Evolutionary conservation across 116 monocot genomes (phyloP), one percentile per base, ranked within the genome.

Genomic region (Iris pallida): DNA sequence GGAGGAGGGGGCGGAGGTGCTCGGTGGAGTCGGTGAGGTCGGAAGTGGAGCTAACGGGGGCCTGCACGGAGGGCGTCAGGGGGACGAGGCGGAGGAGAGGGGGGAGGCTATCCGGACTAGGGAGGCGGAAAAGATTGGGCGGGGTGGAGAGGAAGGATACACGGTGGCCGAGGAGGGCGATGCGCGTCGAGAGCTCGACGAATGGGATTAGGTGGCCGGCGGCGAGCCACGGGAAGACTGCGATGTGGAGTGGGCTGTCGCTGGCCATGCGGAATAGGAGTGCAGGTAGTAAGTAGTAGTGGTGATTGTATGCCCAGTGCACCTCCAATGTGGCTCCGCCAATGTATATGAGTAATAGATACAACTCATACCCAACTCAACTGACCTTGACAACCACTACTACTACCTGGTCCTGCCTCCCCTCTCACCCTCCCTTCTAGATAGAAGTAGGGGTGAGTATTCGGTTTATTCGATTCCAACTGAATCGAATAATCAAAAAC

Each of bases 121-220:
- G 71, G 47, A 71, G 71, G 2, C 71, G 16, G 6, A 47, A 60
- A 16, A 71, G 19, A 60, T 83, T 83, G 4, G 66, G 42, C n/a
- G 78, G 82, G 30, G 82, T 73, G 69, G 75, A 68, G 55, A 82
- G 56, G 81, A 73, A 82, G 64, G 64, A 68, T 61, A 82, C 45
- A 19, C 18, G 61, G 60, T 82, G 81, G 47, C 81, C 81, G 18
- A 6, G 42, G 4, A 10, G 5, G 63, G 81, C 81, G 1, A 82
- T 8, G 43, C 20, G 8, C 19, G 68, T 73, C 49, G 77, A 73
- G 76, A 82, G 73, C 69, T 82, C 73, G 44, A 77, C 42, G 73
- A 68, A 82, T 0, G 77, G 81, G 47, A 77, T 6, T 13, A 77
- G 20, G 58, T 82, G 82, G 45, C 77, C 82, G 2, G 78, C 15